Evolutionary conservation across 345 rosid genomes (phyloP), one percentile per base, ranked within the genome.

Genomic region (Brassica rapa): DNA sequence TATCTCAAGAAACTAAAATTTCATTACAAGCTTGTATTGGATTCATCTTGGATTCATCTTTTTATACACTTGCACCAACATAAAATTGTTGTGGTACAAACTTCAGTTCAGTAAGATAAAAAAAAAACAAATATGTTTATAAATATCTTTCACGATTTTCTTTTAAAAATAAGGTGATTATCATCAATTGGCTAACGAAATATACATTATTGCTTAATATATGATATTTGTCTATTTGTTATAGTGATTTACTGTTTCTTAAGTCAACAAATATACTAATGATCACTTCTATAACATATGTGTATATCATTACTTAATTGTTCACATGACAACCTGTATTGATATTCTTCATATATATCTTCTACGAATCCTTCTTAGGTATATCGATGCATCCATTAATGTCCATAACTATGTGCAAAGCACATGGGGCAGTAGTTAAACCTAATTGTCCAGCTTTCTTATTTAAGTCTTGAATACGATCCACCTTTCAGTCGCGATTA

Each of bases 351-450:
- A 29, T 62, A 24, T 60, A 60, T 60, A 62, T n/a, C 70, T 63
- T 35, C 64, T 55, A 53, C 78, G 55, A 67, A 41, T 75, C 46
- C 12, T 57, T 57, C 21, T 57, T 67, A 67, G 60, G 60, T 27
- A 10, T 35, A 74, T 37, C 56, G 66, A 75, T 56, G 24, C 69
- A 76, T 68, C n/a, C 30, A 19, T 69, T 23, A 43, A 61, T 62
- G 62, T 62, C 29, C 70, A 46, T 23, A 53, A 69, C 41, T 64
- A 49, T 32, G 70, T 46, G 64, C 70, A 29, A 29, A 70, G 75
- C 75, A 70, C 57, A 70, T 77, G 68, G 75, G 65, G 75, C 16
- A 61, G 70, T 19, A 25, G 39, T 29, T 63, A 70, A 51, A 62
- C 80, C 39, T 16, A 70, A 35, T 14, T 24, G 23, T 49, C 39